Conservation (phyloP, 352 stramenopile genomes). For the Phytophthora boehmeriae region DNA sequence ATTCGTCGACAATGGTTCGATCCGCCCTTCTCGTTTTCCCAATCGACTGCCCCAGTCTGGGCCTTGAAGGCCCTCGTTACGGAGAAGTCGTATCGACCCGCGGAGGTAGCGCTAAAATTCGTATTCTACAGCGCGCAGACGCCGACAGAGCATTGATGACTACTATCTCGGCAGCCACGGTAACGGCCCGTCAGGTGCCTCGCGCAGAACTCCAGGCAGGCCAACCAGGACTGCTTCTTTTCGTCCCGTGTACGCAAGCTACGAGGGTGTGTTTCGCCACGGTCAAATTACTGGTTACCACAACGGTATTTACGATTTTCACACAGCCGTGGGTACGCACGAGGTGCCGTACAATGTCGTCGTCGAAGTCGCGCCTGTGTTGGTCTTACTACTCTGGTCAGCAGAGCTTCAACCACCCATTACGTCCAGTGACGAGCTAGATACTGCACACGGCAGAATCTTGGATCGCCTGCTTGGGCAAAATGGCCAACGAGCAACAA, state of each 20-base stretch:
- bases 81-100: neutral
- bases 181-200: neutral
- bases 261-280: neutral
- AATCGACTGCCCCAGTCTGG: too few species aligned
- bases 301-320: neutral
- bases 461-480: neutral
- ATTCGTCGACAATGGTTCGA: too few species aligned
- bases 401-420: neutral
- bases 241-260: neutral
- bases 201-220: neutral
- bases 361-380: neutral
- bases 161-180: neutral
- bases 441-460: neutral
- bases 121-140: neutral
- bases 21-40: too few species aligned
- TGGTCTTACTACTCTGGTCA: neutral
- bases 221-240: neutral
- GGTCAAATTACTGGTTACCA: neutral
- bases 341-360: too few species aligned
- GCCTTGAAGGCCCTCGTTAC: neutral
- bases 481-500: too few species aligned
- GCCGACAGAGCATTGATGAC: neutral
- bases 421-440: neutral
- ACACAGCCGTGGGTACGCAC: neutral
- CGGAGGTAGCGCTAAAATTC: neutral